Evolutionary conservation across 768 basidiomycete genomes (phyloP), one percentile per base, ranked within the genome.

Genomic region (Amanita exitialis): DNA sequence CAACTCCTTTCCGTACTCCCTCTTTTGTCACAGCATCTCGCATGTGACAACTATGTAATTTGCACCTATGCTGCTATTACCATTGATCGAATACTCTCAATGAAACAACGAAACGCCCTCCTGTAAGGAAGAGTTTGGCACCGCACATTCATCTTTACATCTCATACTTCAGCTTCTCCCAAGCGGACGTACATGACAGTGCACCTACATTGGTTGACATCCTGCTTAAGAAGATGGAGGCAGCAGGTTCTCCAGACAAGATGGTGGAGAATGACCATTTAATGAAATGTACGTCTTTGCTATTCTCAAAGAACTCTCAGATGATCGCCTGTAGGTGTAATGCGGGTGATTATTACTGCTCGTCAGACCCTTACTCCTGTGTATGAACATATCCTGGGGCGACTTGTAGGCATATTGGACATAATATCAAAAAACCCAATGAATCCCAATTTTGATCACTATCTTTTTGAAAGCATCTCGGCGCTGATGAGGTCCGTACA

Each of bases 381-480:
- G 6, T 87, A 83, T 59, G 77, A 83, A 53, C 71, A 69, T 34
- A 74, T 83, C 2, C 75, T 98, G 6, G 68, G 64, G 37, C 82
- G 86, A 10, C 78, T 99, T 6, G 89, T 96, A 50, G 66, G 69
- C 23, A 94, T 98, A 59, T 75, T 97, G 27, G 84, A 87, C 10
- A 76, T 85, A 49, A 92, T 95, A 58, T 90, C 87, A 54, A 90
- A 87, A 70, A 99, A 99, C 63, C 95, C 96, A 13, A 92, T 89
- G 64, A 99, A 99, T 66, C 96, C 96, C 1, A 83, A 86, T 57
- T 98, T 99, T 66, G 94, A 96, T 64, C 96, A 98, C 64, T 96
- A 90, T 62, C 87, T 92, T 56, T 98, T 99, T 61, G 95, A 99
- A 69, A 88, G 87, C 62, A 82, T 99, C 37, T 86, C 94, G n/a